Evolutionary conservation across 75 land plant species (phyloP), one percentile per base, ranked within the genome.

Genomic region (Cryptomeria japonica): DNA sequence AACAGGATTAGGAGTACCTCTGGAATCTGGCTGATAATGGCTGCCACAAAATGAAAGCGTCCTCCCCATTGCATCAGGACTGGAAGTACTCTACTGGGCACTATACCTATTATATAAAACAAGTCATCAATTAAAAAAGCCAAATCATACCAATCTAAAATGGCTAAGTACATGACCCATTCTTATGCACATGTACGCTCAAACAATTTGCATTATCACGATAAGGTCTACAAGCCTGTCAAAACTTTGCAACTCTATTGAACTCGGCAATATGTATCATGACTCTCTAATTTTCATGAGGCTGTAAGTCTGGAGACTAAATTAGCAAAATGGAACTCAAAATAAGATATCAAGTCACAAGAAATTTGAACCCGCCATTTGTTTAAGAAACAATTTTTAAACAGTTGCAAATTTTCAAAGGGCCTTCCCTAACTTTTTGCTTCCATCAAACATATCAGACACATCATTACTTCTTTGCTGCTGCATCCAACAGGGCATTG

Each of bases 11-110:
- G 82, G 41, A 5, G 34, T 73, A 95, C 97, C 97, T 95, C 93
- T 70, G 80, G 79, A 77, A 96, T 90, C 64, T 87, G 87, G 36
- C 92, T 87, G 46, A 95, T 94, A 85, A 95, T 89, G 75, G 93
- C 95, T 6, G 93, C 86, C 79, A 96, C 61, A 80, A 93, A 96
- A 87, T 94, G 97, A 82, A 89, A 90, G 89, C 97, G 91, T 41
- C 97, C 97, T 85, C 95, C 95, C 97, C 96, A 95, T 86, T 96
- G 97, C 94, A 96, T 86, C 41, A 96, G 86, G 70, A 94, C 88
- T n/a, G 93, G 85, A 90, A 92, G 44, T 41, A 91, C 91, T 44
- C 93, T 94, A 87, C 92, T 93, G 12, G 96, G 97, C 80, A 95
- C 93, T 84, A 96, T 75, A 16, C 97, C 97, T 96, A 15, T 12